These are phyloP conservation scores for Sungouiozyma intestinalis DNA, from an alignment of 805 yeast species.

Conservation along the genomic window DNA sequence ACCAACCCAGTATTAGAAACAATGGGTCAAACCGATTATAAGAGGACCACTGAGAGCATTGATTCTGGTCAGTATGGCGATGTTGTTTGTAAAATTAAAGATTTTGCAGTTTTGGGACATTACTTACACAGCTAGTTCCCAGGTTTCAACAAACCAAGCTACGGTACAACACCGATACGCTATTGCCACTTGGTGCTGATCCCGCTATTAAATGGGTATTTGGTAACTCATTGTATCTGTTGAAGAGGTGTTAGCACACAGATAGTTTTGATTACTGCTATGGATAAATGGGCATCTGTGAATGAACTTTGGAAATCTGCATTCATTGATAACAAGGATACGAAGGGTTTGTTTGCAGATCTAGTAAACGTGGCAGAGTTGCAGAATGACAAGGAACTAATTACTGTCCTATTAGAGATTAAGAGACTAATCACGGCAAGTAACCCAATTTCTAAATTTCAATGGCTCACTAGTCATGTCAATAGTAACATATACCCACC, in stretches of 20 bases:
- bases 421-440: constrained; percentile 6
- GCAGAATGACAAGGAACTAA: constrained; percentile 9
- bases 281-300: constrained; percentile 5
- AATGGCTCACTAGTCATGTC: constrained; percentile 21
- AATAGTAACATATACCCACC: constrained; percentile 20
- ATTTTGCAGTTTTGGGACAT: too few species aligned
- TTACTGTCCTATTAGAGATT: constrained; percentile 8
- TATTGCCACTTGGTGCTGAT: too few species aligned
- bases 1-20: too few species aligned
- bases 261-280: background rate
- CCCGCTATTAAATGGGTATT: too few species aligned
- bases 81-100: background rate
- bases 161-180: too few species aligned
- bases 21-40: too few species aligned
- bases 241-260: too few species aligned
- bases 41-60: too few species aligned
- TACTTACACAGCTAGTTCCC: too few species aligned
- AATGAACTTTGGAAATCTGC: constrained; percentile 5
- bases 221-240: too few species aligned
- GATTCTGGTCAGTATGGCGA: too few species aligned
- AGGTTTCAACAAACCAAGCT: too few species aligned
- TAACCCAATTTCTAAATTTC: constrained; percentile 7
- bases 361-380: constrained; percentile 3
- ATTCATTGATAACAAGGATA: constrained; percentile 1
- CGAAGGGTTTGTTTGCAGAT: background rate